Percentiles rank a stretch among this genome's conserved stretches.
phyloP scores from a whole-genome alignment of 306 rosid species.

The Clitoria ternatea region DNA sequence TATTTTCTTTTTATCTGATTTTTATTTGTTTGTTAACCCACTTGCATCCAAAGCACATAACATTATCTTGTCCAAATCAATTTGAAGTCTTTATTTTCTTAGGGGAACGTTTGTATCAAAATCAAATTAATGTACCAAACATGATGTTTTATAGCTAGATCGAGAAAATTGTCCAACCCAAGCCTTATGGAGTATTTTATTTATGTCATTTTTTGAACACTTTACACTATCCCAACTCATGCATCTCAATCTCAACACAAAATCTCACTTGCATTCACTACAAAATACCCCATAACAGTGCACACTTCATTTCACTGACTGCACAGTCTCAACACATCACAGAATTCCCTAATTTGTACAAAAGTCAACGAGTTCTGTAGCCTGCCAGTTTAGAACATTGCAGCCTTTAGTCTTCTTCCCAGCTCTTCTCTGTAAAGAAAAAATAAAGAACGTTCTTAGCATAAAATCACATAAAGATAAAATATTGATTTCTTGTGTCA shows the following conservation, averaged over 20 bases:
- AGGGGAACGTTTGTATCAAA: not conserved
- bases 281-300: not conserved
- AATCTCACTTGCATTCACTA: not conserved
- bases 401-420: constrained; percentile 52
- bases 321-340: not conserved
- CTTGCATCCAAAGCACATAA: not conserved
- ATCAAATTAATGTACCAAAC: not conserved
- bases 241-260: not conserved
- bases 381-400: constrained; percentile 2
- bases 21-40: not conserved
- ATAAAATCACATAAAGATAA: not conserved
- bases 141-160: not conserved
- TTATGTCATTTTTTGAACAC: not conserved
- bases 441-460: not conserved
- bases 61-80: not conserved
- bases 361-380: not conserved
- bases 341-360: constrained; percentile 19
- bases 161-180: not conserved
- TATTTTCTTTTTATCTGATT: not conserved
- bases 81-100: not conserved
- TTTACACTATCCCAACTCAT: not conserved
- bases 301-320: not conserved
- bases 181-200: too few relatives aligned
- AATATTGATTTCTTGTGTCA: not conserved
- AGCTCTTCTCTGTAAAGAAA: constrained; percentile 50